phyloP scores from a whole-genome alignment of 306 rosid species.

The Casuarina equisetifolia region DNA sequence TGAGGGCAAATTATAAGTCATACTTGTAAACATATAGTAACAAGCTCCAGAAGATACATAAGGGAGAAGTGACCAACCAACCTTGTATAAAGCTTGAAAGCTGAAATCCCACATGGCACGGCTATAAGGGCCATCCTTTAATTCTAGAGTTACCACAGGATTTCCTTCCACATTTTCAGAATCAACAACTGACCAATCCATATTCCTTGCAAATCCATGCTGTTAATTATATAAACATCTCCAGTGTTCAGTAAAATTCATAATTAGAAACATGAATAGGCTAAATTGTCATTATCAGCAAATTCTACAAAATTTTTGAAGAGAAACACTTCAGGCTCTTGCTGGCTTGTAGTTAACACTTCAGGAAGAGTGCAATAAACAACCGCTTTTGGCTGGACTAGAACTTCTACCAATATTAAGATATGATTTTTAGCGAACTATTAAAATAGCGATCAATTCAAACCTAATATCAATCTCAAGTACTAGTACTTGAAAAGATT shows the following conservation, averaged over 20 bases:
- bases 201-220: constrained; percentile 93
- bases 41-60: not conserved
- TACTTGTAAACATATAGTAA: not conserved
- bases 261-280: constrained; percentile 1
- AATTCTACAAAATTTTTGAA: not conserved
- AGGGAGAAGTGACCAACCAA: constrained; percentile 31
- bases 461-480: not conserved
- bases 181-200: constrained; percentile 79
- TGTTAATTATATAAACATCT: constrained; percentile 38
- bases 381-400: constrained; percentile 1
- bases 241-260: constrained; percentile 11
- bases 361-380: not conserved
- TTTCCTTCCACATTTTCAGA: constrained; percentile 75
- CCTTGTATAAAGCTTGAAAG: constrained; percentile 91
- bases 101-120: constrained; percentile 92
- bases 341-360: not conserved
- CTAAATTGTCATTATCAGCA: not conserved
- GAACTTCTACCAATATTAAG: not conserved
- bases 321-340: not conserved
- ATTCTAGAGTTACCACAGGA: constrained; percentile 69
- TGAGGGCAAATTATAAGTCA: constrained; percentile 7
- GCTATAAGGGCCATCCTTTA: constrained; percentile 77
- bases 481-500: not conserved
- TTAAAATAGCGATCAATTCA: constrained; percentile 4
- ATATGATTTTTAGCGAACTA: not conserved